phyloP scores from a whole-genome alignment of 768 basidiomycete species.

The Lyophyllum decastes region DNA sequence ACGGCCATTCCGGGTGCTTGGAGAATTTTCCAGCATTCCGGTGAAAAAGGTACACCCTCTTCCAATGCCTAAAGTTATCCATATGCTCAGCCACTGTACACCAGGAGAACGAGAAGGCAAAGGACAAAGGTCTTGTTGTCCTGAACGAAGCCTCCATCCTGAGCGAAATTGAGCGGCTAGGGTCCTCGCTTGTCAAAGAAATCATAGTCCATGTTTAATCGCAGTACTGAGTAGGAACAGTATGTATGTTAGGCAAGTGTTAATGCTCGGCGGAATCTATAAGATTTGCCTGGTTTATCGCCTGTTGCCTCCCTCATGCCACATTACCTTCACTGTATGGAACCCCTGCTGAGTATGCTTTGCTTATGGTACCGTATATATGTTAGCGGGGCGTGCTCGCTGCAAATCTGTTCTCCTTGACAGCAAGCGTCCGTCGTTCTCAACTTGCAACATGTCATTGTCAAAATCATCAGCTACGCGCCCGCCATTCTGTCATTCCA shows the following conservation, averaged over 20 bases:
- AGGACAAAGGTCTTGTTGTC: conserved; percentile 60
- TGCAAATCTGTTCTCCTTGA: background rate
- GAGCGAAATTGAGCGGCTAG: conserved; percentile 76
- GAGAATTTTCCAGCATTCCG: conserved; percentile 77
- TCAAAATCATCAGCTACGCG: background rate
- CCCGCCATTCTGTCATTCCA: conserved; percentile 1
- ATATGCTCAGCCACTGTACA: background rate
- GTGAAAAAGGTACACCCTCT: conserved; percentile 34
- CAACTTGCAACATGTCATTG: background rate
- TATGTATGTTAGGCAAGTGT: no score
- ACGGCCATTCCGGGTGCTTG: conserved; percentile 77
- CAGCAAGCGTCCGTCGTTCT: background rate
- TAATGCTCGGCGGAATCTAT: no score
- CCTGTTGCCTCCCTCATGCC: no score
- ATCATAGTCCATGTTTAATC: conserved; percentile 33
- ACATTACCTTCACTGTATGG: no score
- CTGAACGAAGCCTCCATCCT: conserved; percentile 71
- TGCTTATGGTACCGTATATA: no score
- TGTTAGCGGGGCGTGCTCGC: no score
- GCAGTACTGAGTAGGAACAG: no score
- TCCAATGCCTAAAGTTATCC: background rate
- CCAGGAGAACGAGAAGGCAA: conserved; percentile 43
- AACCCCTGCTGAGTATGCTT: no score
- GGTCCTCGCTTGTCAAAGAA: conserved; percentile 62
- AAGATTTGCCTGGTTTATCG: no score